phyloP scores from a whole-genome alignment of 345 rosid genomes.

The Murraya koenigii region DNA sequence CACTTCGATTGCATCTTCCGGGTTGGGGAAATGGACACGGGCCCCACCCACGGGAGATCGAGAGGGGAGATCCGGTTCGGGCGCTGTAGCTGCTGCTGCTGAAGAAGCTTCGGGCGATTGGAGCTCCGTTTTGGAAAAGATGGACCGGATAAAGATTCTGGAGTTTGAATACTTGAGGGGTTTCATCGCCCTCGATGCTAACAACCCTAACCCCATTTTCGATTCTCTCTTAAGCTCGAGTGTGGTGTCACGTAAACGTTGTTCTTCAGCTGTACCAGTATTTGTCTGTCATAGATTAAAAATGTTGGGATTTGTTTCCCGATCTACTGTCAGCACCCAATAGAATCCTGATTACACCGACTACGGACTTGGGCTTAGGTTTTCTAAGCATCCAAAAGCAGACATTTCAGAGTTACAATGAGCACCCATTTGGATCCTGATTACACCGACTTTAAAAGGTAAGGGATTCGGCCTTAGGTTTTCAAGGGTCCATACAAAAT shows the following conservation, averaged over 20 bases:
- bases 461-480: too few relatives aligned
- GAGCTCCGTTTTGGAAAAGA: slow-evolving; percentile 70
- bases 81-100: slow-evolving; percentile 48
- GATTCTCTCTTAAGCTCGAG: background rate
- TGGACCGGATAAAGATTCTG: slow-evolving; percentile 51
- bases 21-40: slow-evolving; percentile 69
- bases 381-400: too few relatives aligned
- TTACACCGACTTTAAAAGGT: too few relatives aligned
- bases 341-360: too few relatives aligned
- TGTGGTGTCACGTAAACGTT: background rate
- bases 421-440: too few relatives aligned
- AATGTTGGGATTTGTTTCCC: too few relatives aligned
- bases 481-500: too few relatives aligned
- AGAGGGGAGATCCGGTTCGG: slow-evolving; percentile 48
- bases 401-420: too few relatives aligned
- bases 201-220: slow-evolving; percentile 68
- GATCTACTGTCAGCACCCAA: too few relatives aligned
- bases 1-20: slow-evolving; percentile 97
- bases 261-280: background rate
- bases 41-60: slow-evolving; percentile 83
- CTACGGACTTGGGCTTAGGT: too few relatives aligned
- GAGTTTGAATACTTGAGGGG: slow-evolving; percentile 41
- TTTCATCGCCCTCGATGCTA: slow-evolving; percentile 68
- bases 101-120: slow-evolving; percentile 67
- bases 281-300: too few relatives aligned